Evolutionary conservation across 805 yeast genomes (phyloP).

Genomic region (Ogataea siamensis): DNA sequence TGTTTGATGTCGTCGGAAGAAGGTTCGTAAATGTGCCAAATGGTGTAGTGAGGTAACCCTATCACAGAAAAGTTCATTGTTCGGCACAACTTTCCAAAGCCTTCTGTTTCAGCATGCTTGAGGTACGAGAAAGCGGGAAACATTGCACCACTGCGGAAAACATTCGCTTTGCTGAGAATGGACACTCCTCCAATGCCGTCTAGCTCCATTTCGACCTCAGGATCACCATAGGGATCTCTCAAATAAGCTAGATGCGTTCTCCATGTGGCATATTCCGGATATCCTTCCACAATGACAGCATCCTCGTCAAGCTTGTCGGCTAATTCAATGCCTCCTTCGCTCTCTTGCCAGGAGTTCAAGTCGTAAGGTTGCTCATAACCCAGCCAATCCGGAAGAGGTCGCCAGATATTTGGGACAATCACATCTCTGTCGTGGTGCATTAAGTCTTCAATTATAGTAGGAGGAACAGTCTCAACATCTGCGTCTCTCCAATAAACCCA

Average conservation of each 20-base stretch:
- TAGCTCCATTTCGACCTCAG: conserved; percentile 85
- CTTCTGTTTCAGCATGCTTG: conserved; percentile 96
- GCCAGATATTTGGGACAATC: conserved; percentile 89
- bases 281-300: conserved; percentile 94
- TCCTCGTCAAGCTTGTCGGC: conserved; percentile 81
- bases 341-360: conserved; percentile 78
- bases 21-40: conserved; percentile 95
- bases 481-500: conserved; percentile 98
- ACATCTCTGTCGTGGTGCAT: conserved; percentile 89
- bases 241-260: conserved; percentile 92
- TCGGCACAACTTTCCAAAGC: conserved; percentile 84
- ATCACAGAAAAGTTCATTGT: conserved; percentile 81
- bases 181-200: conserved; percentile 98
- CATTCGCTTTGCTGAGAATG: conserved; percentile 78
- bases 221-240: conserved; percentile 90
- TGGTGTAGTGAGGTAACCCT: conserved; percentile 88
- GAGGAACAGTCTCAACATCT: conserved; percentile 84
- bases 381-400: conserved; percentile 80
- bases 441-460: conserved; percentile 78
- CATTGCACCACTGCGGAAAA: conserved; percentile 83
- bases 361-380: conserved; percentile 81
- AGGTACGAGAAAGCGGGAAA: conserved; percentile 94
- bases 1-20: conserved; percentile 80
- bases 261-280: conserved; percentile 96
- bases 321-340: conserved; percentile 69